A percentile compares a stretch with the other conserved stretches of the same genome.
Conservation (phyloP, 1,284 basidiomycete species). For the Marasmius fiardii region DNA sequence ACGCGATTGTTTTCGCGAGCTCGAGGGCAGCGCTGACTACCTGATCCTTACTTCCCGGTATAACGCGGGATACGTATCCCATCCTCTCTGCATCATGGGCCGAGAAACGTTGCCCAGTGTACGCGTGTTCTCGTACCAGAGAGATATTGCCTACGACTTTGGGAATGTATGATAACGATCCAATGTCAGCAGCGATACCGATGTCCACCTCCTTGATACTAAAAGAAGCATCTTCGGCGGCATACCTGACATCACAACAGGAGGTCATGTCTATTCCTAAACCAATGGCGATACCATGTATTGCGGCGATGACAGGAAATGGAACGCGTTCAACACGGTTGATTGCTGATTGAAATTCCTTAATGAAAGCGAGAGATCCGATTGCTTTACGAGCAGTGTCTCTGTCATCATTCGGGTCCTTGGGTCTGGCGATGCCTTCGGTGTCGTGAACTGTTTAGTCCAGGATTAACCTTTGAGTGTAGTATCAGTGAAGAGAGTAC, state of each 20-base stretch:
- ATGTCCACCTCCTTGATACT: constrained; percentile 91
- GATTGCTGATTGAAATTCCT: constrained; percentile 76
- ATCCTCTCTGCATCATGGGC: constrained; percentile 69
- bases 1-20: constrained; percentile 66
- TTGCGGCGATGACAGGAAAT: constrained; percentile 84
- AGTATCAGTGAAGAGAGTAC: constrained; percentile 23
- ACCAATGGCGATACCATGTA: constrained; percentile 77
- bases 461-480: constrained; percentile 4
- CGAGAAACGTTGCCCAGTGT: constrained; percentile 74
- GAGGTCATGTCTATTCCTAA: constrained; percentile 76
- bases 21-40: constrained; percentile 61
- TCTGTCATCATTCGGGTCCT: constrained; percentile 18
- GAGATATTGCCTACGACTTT: constrained; percentile 82
- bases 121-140: constrained; percentile 76
- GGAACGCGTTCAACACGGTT: constrained; percentile 66
- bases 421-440: constrained; percentile 28
- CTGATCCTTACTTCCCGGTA: constrained; percentile 61
- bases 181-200: constrained; percentile 89
- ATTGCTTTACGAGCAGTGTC: constrained; percentile 59
- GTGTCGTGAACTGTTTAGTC: constrained; percentile 15
- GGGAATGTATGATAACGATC: constrained; percentile 83
- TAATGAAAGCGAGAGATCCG: constrained; percentile 44
- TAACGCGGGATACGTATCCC: constrained; percentile 77
- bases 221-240: constrained; percentile 61
- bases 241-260: constrained; percentile 82